Conservation (phyloP, 2,329 filamentous ascomycete species). For the Escovopsis sp. region DNA sequence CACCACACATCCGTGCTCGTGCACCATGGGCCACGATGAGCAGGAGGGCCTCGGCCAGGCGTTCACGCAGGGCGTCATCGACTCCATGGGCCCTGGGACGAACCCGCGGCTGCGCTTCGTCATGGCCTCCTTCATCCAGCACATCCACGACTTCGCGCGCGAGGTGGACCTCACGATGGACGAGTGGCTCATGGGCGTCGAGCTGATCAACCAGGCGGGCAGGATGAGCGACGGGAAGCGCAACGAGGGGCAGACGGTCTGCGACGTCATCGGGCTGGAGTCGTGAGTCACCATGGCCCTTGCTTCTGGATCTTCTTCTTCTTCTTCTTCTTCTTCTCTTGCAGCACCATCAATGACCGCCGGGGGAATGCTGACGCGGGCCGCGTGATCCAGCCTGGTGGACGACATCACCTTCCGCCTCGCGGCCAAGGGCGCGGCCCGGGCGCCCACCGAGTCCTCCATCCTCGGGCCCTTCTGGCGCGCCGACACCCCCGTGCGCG, state of each 20-base stretch:
- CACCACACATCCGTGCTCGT: too few relatives aligned
- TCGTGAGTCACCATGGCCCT: conserved; percentile 25
- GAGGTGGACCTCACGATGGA: conserved; percentile 68
- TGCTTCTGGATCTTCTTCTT: neutral
- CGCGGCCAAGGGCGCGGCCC: conserved; percentile 27
- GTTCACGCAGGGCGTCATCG: conserved; percentile 62
- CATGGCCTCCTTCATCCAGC: conserved; percentile 51
- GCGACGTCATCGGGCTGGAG: conserved; percentile 61
- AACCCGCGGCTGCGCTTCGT: conserved; percentile 53
- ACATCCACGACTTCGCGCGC: conserved; percentile 69
- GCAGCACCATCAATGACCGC: neutral
- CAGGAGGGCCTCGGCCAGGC: conserved; percentile 20
- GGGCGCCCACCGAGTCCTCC: conserved; percentile 51
- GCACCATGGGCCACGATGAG: neutral
- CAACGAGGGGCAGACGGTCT: conserved; percentile 61
- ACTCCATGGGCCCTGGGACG: conserved; percentile 59
- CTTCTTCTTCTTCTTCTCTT: neutral
- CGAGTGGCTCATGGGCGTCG: conserved; percentile 62
- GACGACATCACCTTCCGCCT: conserved; percentile 65
- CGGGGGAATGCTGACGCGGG: neutral
- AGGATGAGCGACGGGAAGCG: conserved; percentile 53
- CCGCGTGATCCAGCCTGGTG: conserved; percentile 34
- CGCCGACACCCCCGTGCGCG: conserved; percentile 50
- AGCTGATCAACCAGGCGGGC: conserved; percentile 43
- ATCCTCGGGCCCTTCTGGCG: conserved; percentile 82